Conservation (phyloP, 441 rosid genomes). For the Oxalis stricta region DNA sequence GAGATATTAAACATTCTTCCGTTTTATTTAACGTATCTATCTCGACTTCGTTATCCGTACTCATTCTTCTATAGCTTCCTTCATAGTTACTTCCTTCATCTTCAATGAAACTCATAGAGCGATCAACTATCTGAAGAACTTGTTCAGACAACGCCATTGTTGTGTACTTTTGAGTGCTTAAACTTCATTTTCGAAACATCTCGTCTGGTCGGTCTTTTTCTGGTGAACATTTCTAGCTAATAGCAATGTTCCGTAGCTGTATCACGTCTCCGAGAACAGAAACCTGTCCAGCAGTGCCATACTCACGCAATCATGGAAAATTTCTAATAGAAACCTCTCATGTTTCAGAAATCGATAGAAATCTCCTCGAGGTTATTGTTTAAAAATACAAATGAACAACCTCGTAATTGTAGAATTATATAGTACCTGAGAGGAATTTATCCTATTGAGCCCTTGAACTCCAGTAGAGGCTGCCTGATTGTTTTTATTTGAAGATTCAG, state of each 20-base stretch:
- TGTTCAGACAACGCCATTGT: conserved; percentile 18
- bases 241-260: conserved; percentile 19
- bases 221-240: conserved; percentile 25
- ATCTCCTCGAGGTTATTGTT: too few relatives aligned
- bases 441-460: conserved; percentile 29
- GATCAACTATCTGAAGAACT: conserved; percentile 16
- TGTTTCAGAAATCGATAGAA: too few relatives aligned
- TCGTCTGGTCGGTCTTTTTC: conserved; percentile 22
- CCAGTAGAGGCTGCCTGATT: conserved; percentile 11
- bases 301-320: conserved; percentile 11
- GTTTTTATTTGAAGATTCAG: conserved; percentile 7
- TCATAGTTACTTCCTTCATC: conserved; percentile 1
- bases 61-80: neutral
- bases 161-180: conserved; percentile 17
- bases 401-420: too few relatives aligned
- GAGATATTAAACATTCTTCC: conserved; percentile 13
- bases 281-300: conserved; percentile 11
- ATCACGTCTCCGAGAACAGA: conserved; percentile 21
- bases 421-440: conserved; percentile 35
- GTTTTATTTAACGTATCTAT: neutral
- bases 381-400: too few relatives aligned
- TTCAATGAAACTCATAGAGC: conserved; percentile 12
- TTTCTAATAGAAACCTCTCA: too few relatives aligned
- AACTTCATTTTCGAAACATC: conserved; percentile 13
- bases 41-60: neutral